Percentiles rank a stretch among this genome's conserved stretches.
These are phyloP conservation scores for Claviceps capensis DNA, from an alignment of 2,329 filamentous ascomycete species.

Conservation along the genomic window DNA sequence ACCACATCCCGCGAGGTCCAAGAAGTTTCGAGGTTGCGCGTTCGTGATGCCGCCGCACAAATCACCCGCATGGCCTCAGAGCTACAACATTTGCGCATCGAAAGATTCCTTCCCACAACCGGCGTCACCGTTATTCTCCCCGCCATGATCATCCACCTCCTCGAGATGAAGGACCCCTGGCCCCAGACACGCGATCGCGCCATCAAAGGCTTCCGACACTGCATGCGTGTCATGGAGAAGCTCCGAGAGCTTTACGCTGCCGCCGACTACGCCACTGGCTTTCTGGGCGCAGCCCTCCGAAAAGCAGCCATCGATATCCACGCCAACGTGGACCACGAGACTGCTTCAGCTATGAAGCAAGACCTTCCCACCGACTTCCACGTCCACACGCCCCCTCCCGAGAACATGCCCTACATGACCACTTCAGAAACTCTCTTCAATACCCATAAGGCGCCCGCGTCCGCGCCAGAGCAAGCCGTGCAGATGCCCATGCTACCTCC, in stretches of 20 bases:
- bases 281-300: slow-evolving; percentile 80
- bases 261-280: slow-evolving; percentile 90
- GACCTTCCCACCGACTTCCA: slow-evolving; percentile 22
- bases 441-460: slow-evolving; percentile 11
- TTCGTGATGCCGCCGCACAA: slow-evolving; percentile 69
- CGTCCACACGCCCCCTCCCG: slow-evolving; percentile 39
- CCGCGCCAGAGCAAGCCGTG: slow-evolving; percentile 1
- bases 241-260: slow-evolving; percentile 82
- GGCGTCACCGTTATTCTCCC: slow-evolving; percentile 84
- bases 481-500: slow-evolving; percentile 24
- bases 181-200: slow-evolving; percentile 58
- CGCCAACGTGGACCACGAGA: slow-evolving; percentile 19
- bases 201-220: slow-evolving; percentile 72
- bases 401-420: slow-evolving; percentile 31
- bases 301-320: slow-evolving; percentile 69
- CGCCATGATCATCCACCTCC: slow-evolving; percentile 83
- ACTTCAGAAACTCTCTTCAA: slow-evolving; percentile 26
- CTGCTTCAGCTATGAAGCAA: slow-evolving; percentile 22
- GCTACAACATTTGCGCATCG: slow-evolving; percentile 58
- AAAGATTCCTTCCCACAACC: slow-evolving; percentile 72
- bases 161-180: slow-evolving; percentile 79
- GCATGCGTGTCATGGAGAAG: slow-evolving; percentile 82
- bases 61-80: slow-evolving; percentile 76
- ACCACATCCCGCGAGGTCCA: slow-evolving; percentile 55
- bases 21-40: slow-evolving; percentile 68